phyloP scores from a whole-genome alignment of 345 rosid species.

The Citrus australasica region DNA sequence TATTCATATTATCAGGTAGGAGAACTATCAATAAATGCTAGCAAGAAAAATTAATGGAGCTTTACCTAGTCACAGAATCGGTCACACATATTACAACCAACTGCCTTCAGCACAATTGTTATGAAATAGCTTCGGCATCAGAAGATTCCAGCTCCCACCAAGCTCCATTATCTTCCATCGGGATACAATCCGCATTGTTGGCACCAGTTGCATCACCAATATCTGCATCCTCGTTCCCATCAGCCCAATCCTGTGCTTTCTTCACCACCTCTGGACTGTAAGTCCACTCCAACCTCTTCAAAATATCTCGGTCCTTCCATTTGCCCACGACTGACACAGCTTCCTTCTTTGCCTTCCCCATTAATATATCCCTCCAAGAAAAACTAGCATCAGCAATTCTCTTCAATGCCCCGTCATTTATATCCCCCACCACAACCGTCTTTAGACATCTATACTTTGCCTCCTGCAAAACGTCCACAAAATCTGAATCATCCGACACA shows the following conservation, averaged over 20 bases:
- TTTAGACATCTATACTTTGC: slow-evolving; percentile 71
- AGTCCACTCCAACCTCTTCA: slow-evolving; percentile 77
- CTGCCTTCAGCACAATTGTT: neutral
- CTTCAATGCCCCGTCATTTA: slow-evolving; percentile 59
- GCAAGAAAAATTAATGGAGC: neutral
- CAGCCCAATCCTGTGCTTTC: slow-evolving; percentile 14
- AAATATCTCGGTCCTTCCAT: slow-evolving; percentile 70
- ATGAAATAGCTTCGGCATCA: slow-evolving; percentile 32
- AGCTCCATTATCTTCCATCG: slow-evolving; percentile 33
- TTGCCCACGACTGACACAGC: slow-evolving; percentile 59
- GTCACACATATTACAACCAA: neutral
- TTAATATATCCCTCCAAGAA: slow-evolving; percentile 77
- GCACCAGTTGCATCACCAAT: slow-evolving; percentile 22
- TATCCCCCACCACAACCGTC: slow-evolving; percentile 80
- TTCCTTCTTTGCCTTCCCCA: slow-evolving; percentile 90
- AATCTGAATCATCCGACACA: slow-evolving; percentile 84
- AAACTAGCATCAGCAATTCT: slow-evolving; percentile 72
- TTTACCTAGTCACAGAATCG: neutral
- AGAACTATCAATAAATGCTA: neutral
- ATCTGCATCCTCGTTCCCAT: neutral
- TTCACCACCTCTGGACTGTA: slow-evolving; percentile 54
- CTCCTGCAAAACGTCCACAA: slow-evolving; percentile 58
- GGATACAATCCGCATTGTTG: slow-evolving; percentile 14
- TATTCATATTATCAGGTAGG: neutral
- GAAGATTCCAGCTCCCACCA: slow-evolving; percentile 71